These are phyloP conservation scores for Mucor sp. DNA, from an alignment of 371 early-diverging fungal species.

Conservation along the genomic window DNA sequence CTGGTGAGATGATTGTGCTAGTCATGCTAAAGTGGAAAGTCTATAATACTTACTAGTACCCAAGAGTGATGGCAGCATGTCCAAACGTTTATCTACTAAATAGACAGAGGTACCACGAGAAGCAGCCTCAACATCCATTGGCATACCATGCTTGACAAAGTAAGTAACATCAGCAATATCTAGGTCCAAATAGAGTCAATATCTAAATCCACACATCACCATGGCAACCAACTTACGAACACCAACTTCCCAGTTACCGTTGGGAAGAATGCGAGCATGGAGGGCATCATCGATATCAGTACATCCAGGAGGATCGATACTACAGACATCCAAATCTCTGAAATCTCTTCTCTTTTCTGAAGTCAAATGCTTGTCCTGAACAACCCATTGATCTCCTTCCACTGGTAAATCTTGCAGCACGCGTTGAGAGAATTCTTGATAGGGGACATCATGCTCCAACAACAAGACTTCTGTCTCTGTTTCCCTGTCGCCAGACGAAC, in stretches of 20 bases:
- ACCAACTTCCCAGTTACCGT: constrained; percentile 90
- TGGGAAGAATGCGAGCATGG: constrained; percentile 79
- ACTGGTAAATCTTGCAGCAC: constrained; percentile 81
- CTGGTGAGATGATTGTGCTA: not conserved
- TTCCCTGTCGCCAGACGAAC: constrained; percentile 88
- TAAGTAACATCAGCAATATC: constrained; percentile 99
- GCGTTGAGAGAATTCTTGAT: constrained; percentile 86
- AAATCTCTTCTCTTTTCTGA: constrained; percentile 76
- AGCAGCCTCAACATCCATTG: constrained; percentile 90
- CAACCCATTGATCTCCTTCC: constrained; percentile 89
- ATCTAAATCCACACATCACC: not conserved
- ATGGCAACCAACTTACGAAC: constrained; percentile 66
- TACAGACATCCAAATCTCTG: constrained; percentile 85
- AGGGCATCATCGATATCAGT: constrained; percentile 99
- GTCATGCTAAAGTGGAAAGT: not conserved
- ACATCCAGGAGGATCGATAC: constrained; percentile 99
- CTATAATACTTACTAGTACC: constrained; percentile 68
- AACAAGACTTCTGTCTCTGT: constrained; percentile 96
- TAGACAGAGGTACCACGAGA: constrained; percentile 96
- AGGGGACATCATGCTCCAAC: constrained; percentile 95
- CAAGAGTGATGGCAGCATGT: constrained; percentile 93
- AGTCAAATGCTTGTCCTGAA: constrained; percentile 69
- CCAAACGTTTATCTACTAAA: constrained; percentile 94
- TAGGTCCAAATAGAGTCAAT: constrained; percentile 10
- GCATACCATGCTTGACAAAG: constrained; percentile 86